A percentile compares a stretch with the other conserved stretches of the same genome.
Evolutionary conservation across 352 stramenopile genomes (phyloP).

Genomic region (Pythium chondricola): DNA sequence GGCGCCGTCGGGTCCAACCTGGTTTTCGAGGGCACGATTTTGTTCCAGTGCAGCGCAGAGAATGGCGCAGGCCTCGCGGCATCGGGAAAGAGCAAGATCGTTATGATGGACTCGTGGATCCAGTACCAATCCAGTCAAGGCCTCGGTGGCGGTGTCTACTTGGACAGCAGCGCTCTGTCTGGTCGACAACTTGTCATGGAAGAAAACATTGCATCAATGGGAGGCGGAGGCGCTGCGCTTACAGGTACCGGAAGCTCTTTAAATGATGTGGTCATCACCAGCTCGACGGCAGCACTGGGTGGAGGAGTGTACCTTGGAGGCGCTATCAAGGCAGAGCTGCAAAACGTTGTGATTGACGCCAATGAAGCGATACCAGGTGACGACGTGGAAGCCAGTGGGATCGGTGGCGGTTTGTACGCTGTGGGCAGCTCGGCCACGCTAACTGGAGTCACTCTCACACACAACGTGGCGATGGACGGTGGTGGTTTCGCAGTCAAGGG

Average conservation of each 20-base stretch:
- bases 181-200: not conserved
- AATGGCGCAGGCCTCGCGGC: constrained; percentile 7
- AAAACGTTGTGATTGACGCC: not conserved
- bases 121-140: not conserved
- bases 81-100: constrained; percentile 4
- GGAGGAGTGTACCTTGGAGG: constrained; percentile 10
- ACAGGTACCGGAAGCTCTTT: constrained; percentile 4
- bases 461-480: constrained; percentile 5
- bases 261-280: not conserved
- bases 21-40: not conserved
- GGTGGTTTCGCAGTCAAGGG: constrained; percentile 6
- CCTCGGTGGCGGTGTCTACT: constrained; percentile 11
- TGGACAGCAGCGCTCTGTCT: constrained; percentile 10
- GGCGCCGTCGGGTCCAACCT: not conserved
- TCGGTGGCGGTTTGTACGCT: constrained; percentile 7
- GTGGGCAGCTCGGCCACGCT: not conserved
- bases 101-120: constrained; percentile 3
- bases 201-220: not conserved
- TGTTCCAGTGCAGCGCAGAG: not conserved
- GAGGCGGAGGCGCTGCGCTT: constrained; percentile 10
- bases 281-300: not conserved
- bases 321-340: not conserved
- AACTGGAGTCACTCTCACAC: not conserved
- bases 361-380: not conserved
- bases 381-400: not conserved